Base-by-base conservation (phyloP, 352 stramenopile genomes). In the Pythium biforme region DNA sequence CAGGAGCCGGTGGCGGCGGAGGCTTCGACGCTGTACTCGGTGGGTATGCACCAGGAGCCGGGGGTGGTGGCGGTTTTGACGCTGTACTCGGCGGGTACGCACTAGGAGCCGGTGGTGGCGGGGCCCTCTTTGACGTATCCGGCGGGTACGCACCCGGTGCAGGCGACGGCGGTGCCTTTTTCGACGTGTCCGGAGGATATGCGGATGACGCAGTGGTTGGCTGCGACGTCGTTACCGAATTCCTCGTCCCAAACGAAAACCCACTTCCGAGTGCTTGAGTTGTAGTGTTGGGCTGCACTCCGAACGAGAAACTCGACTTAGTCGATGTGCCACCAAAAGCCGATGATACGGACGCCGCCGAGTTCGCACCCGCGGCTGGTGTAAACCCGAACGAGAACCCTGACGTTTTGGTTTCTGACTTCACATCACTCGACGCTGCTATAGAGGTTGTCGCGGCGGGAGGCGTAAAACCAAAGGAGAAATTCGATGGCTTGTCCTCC, bases 271-370 rank as follows among this genome's bases (percentile, higher is more conserved):
- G 33, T 22, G 55, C 14, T 34, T 26, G 40, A n/a, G 40, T 39
- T 15, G 27, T 34, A 55, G 29, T 22, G 20, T 6, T 54, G 5
- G 55, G 25, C 27, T 39, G 25, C n/a, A 20, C 40, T 11, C 66
- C 65, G 59, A 87, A 87, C 14, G 77, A 83, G 59, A 83, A 75
- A n/a, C 66, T 74, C 19, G 62, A 12, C 23, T 59, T 74, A 22
- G 1, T 54, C 19, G n/a, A 27, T 31, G 31, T 56, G 41, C 31
- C 50, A 27, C 48, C 48, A 34, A 55, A 55, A 41, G 55, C 48
- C 12, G 48, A 55, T 3, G 48, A 55, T 27, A 55, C 48, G 4
- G 48, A 55, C 9, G 27, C 48, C 19, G 50, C 40, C 7, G 54
- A 51, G 54, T 47, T 51, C 22, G 48, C 29, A 23, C 48, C 48